These are phyloP conservation scores for Suillus variegatus DNA, from an alignment of 768 basidiomycete genomes.

Conservation along the genomic window DNA sequence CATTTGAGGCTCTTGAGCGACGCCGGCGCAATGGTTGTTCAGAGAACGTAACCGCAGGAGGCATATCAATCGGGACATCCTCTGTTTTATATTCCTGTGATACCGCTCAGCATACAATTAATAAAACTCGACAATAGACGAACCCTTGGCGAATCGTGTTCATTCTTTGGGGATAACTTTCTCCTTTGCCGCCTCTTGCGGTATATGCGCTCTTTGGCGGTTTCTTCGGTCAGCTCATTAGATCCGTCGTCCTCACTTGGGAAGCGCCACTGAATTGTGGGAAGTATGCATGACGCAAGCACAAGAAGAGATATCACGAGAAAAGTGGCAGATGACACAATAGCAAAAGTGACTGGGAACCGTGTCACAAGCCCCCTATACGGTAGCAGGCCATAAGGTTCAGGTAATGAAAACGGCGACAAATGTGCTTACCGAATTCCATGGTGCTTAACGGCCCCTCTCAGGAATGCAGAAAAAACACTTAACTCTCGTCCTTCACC, in stretches of 20 bases:
- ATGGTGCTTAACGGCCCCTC: conserved; percentile 61
- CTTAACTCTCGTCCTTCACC: conserved; percentile 76
- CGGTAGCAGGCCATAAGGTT: conserved; percentile 6
- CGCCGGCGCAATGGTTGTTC: conserved; percentile 45
- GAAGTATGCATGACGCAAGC: conserved; percentile 53
- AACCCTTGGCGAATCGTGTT: conserved; percentile 25
- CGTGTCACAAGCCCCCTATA: conserved; percentile 67
- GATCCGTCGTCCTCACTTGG: conserved; percentile 18
- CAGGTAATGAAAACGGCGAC: not conserved
- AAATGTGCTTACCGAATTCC: conserved; percentile 63
- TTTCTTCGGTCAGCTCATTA: conserved; percentile 8
- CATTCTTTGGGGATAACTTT: conserved; percentile 17
- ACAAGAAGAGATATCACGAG: conserved; percentile 46
- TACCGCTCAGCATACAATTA: conserved; percentile 9
- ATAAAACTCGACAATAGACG: conserved; percentile 12
- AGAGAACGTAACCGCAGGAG: conserved; percentile 29
- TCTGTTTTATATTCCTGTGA: conserved; percentile 29
- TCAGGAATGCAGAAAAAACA: conserved; percentile 60
- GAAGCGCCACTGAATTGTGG: conserved; percentile 37
- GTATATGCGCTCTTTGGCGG: conserved; percentile 19
- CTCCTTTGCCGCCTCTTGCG: conserved; percentile 16
- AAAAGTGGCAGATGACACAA: conserved; percentile 48
- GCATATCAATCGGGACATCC: conserved; percentile 30
- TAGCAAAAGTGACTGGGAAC: conserved; percentile 60
- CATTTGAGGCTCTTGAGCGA: conserved; percentile 41